Percentiles rank a stretch among this genome's conserved stretches.
These are phyloP conservation scores for Colletotrichum spaethianum DNA, from an alignment of 2,329 filamentous ascomycete genomes.

Conservation along the genomic window DNA sequence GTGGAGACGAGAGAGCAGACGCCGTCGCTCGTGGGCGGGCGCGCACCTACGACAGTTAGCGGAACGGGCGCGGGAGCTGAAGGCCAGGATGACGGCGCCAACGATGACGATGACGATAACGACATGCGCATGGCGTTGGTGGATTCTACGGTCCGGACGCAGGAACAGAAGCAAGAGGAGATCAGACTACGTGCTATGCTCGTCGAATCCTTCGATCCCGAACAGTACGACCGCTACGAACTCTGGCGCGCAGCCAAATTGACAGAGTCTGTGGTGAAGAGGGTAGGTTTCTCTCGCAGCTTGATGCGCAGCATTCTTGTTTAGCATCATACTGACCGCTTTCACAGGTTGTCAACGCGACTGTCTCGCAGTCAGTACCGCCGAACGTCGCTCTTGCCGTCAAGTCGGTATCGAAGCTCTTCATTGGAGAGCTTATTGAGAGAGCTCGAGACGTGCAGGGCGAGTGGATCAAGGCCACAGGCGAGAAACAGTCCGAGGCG, in stretches of 20 bases:
- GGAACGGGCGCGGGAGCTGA: constrained; percentile 56
- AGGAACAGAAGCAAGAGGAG: constrained; percentile 78
- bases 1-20: constrained; percentile 61
- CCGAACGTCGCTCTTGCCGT: constrained; percentile 82
- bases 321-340: constrained; percentile 22
- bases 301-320: neutral
- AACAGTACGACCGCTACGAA: constrained; percentile 79
- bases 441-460: constrained; percentile 78
- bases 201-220: constrained; percentile 74
- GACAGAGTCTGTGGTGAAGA: constrained; percentile 77
- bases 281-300: constrained; percentile 60
- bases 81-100: constrained; percentile 66
- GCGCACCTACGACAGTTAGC: constrained; percentile 60
- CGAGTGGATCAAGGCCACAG: constrained; percentile 75
- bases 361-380: constrained; percentile 84
- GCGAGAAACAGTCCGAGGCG: constrained; percentile 70
- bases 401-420: constrained; percentile 82
- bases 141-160: constrained; percentile 72
- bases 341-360: constrained; percentile 80
- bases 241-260: constrained; percentile 79
- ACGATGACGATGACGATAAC: constrained; percentile 69
- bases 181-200: constrained; percentile 71
- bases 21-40: constrained; percentile 58
- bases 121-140: constrained; percentile 66
- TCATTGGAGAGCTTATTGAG: constrained; percentile 83